Base-by-base conservation (phyloP, 2,329 filamentous ascomycete genomes). In the Aspergillus candidus region DNA sequence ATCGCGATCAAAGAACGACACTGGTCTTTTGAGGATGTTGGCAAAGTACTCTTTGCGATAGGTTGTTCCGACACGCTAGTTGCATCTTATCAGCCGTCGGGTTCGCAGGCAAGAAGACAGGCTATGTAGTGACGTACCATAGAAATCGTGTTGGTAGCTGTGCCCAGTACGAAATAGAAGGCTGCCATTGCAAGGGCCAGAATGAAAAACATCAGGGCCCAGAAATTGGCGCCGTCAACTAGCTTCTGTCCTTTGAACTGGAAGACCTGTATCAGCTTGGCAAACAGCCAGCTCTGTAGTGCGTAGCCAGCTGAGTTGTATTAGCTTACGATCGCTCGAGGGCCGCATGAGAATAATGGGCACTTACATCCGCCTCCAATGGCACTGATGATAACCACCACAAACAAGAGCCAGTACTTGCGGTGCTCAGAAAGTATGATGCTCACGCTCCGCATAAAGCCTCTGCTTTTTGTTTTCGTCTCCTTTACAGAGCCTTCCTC, bases 151-250 rank as follows among this genome's bases (percentile, higher is more conserved):
- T 72, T 74, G 22, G 68, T 70, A 2, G 56, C 50, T 53, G 58
- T 72, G 0, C 74, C 75, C 4, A 77, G 57, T 13, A 52, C 48
- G 29, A 69, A 71, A 48, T 73, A 78, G 22, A 62, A 68, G 3
- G 66, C 35, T 0, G 67, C 57, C 29, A 74, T 71, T 1, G 62
- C 70, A 11, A 79, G 49, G 0, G 75, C 74, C 6, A 78, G 67
- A 5, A 78, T 57, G 53, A 78, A 76, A 55, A 78, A 77, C 73
- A 79, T 78, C 6, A 79, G 62, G 1, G 73, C 65, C 58, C 70
- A 77, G 52, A 77, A 76, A 51, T 78, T 66, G 11, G 68, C 72
- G 43, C 67, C 57, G 2, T 65, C 45, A 22, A 66, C 60, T 3
- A 69, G 66, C 50, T 62, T 57, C 7, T 57, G 40, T 1, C 69